These are phyloP conservation scores for Amesomyces nigricolor DNA, from an alignment of 2,329 filamentous ascomycete genomes.

Conservation along the genomic window DNA sequence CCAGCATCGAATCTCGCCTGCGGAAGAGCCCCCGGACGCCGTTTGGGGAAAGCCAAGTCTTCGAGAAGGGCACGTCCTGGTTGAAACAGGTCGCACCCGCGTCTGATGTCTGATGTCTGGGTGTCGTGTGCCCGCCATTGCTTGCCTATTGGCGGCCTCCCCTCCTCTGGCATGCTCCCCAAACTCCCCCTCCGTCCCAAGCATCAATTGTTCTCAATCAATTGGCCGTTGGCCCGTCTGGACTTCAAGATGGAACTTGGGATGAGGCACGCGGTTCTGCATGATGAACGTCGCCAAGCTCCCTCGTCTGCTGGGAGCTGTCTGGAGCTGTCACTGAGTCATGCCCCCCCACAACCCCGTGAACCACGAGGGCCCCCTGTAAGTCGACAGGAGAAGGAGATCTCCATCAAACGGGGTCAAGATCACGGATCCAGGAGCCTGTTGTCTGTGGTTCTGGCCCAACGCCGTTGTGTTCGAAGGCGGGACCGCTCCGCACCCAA, in stretches of 20 bases:
- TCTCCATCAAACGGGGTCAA: background rate
- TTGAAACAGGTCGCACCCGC: conserved; percentile 19
- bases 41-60: conserved; percentile 9
- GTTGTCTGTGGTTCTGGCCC: background rate
- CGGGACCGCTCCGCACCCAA: background rate
- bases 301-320: background rate
- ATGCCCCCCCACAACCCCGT: background rate
- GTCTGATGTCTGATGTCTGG: conserved; percentile 18
- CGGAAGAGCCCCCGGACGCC: conserved; percentile 7
- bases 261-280: background rate
- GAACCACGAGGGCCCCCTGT: background rate
- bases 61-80: conserved; percentile 13
- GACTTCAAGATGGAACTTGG: conserved; percentile 2
- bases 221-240: conserved; percentile 4
- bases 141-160: conserved; percentile 11
- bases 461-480: background rate
- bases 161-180: conserved; percentile 12
- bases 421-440: background rate
- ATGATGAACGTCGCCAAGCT: background rate
- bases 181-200: conserved; percentile 11
- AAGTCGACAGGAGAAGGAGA: background rate
- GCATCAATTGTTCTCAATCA: conserved; percentile 2
- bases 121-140: background rate
- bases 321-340: conserved; percentile 2
- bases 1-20: conserved; percentile 8